Conservation (phyloP, 2,329 filamentous ascomycete species). For the Fusarium sp. region DNA sequence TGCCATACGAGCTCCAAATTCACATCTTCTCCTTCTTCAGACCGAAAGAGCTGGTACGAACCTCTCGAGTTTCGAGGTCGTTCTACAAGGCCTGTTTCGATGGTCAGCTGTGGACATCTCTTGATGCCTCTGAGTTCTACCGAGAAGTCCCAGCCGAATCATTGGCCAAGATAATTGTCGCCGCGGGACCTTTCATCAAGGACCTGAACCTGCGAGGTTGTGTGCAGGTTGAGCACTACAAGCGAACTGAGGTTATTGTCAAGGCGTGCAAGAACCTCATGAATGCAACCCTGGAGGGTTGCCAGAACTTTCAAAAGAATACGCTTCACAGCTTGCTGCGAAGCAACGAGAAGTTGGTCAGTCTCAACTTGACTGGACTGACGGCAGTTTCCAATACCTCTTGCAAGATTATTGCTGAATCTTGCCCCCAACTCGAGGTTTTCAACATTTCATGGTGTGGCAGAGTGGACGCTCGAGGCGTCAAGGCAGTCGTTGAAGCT, state of each 20-base stretch:
- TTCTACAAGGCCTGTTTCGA: constrained; percentile 92
- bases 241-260: constrained; percentile 81
- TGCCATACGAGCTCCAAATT: constrained; percentile 87
- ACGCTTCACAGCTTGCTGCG: constrained; percentile 82
- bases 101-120: constrained; percentile 89
- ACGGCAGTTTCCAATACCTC: constrained; percentile 83
- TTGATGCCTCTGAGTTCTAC: constrained; percentile 91
- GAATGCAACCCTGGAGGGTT: constrained; percentile 90
- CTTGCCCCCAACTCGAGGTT: constrained; percentile 83
- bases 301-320: constrained; percentile 82
- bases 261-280: constrained; percentile 88
- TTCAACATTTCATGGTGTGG: constrained; percentile 96
- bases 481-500: constrained; percentile 77
- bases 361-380: constrained; percentile 88
- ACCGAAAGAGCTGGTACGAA: constrained; percentile 84
- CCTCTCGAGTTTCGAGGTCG: constrained; percentile 79
- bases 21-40: constrained; percentile 80
- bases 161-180: constrained; percentile 84
- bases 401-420: constrained; percentile 86
- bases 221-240: constrained; percentile 86
- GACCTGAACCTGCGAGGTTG: constrained; percentile 93
- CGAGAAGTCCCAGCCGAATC: constrained; percentile 86
- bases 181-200: constrained; percentile 89
- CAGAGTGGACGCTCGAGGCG: constrained; percentile 81
- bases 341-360: constrained; percentile 81